Conservation (phyloP, 2,329 filamentous ascomycete species). For the Macrophomina pseudophaseolina region DNA sequence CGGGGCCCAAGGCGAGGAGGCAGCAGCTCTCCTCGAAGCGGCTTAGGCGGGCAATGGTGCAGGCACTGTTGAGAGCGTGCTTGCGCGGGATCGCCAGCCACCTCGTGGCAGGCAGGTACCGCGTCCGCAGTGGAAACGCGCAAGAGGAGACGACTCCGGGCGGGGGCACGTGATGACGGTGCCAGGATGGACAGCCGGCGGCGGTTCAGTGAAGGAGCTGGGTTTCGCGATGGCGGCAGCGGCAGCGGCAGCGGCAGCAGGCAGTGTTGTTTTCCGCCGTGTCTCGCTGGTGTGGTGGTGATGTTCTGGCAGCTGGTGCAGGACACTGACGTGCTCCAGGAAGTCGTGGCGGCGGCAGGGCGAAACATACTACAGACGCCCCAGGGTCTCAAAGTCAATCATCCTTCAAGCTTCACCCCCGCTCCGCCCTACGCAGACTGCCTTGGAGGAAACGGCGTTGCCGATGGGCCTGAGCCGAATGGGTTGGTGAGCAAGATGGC, state of each 20-base stretch:
- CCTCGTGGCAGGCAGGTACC: conserved; percentile 12
- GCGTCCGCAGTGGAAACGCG: not conserved
- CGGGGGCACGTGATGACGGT: not conserved
- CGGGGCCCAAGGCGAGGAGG: conserved; percentile 1
- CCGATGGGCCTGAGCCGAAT: not conserved
- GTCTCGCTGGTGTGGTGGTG: not conserved
- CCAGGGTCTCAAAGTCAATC: conserved; percentile 5
- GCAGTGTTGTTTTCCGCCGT: too few relatives aligned
- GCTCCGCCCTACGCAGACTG: conserved; percentile 6
- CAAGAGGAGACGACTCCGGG: not conserved
- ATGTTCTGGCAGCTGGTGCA: not conserved
- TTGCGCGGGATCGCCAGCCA: conserved; percentile 22
- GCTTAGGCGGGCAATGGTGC: conserved; percentile 1
- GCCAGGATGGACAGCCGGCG: not conserved
- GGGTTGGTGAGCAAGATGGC: not conserved
- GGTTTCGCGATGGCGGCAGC: conserved; percentile 1
- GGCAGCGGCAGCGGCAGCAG: not conserved
- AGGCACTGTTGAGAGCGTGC: not conserved
- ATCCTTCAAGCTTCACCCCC: conserved; percentile 11
- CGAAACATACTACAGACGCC: conserved; percentile 13
- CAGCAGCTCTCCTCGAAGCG: not conserved
- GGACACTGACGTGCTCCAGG: not conserved
- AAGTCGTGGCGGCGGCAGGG: not conserved
- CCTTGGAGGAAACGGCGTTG: conserved; percentile 4
- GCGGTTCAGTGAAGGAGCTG: not conserved